Evolutionary conservation across 345 rosid genomes (phyloP).

Genomic region (Lenwebbia sp.): DNA sequence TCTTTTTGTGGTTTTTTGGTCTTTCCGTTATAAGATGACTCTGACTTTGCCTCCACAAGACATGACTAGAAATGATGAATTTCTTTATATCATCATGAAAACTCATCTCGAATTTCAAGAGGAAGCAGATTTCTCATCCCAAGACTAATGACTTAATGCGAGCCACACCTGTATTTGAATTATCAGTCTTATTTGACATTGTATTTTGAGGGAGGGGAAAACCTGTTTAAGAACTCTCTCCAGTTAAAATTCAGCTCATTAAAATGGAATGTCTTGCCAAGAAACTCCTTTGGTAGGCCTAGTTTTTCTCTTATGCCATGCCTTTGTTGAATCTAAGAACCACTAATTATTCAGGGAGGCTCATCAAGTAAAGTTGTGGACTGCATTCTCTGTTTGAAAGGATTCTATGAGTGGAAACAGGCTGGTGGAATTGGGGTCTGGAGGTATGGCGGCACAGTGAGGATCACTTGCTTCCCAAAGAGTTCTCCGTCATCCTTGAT

Average conservation of each 20-base stretch:
- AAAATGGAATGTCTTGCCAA: neutral
- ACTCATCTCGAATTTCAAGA: neutral
- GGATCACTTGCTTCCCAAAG: conserved; percentile 72
- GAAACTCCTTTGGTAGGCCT: neutral
- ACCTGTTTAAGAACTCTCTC: neutral
- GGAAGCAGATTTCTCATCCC: neutral
- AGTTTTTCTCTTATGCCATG: neutral
- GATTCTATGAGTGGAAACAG: conserved; percentile 89
- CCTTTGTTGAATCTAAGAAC: neutral
- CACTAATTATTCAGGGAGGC: conserved; percentile 49
- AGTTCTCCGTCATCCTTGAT: conserved; percentile 44
- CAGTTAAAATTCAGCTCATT: neutral
- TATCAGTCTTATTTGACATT: neutral
- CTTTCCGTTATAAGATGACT: neutral
- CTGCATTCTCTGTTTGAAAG: conserved; percentile 93
- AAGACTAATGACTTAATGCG: neutral
- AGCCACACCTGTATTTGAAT: neutral
- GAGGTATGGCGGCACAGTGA: conserved; percentile 97
- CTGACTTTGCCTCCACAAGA: neutral
- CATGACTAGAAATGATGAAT: neutral
- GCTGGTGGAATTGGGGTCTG: conserved; percentile 92
- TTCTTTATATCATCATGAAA: neutral
- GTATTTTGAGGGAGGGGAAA: neutral
- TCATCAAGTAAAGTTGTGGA: conserved; percentile 92
- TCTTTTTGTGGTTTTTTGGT: neutral